These are phyloP conservation scores for Cairneyella variabilis DNA, from an alignment of 495 filamentous ascomycete species.

Conservation along the genomic window DNA sequence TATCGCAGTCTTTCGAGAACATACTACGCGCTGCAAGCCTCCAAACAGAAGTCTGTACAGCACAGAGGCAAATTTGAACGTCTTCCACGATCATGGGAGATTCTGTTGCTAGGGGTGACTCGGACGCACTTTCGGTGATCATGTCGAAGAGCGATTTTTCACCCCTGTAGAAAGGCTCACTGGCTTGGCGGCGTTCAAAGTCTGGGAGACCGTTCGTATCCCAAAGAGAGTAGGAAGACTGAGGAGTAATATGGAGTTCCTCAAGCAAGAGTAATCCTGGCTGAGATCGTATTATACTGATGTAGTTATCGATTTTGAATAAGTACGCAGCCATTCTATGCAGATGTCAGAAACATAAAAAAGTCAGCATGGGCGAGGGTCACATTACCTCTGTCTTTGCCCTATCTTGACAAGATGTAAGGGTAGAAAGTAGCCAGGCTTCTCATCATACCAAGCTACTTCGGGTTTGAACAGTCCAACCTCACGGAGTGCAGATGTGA, in stretches of 20 bases:
- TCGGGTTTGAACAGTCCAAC: conserved; percentile 20
- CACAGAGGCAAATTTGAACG: conserved; percentile 24
- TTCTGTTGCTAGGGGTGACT: background rate
- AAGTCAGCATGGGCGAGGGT: background rate
- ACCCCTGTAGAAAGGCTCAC: conserved; percentile 17
- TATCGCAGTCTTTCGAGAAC: background rate
- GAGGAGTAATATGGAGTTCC: conserved; percentile 23
- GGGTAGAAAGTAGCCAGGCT: conserved; percentile 20
- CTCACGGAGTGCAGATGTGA: conserved; percentile 20
- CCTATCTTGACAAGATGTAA: conserved; percentile 7
- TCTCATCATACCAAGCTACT: conserved; percentile 16
- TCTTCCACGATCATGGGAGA: conserved; percentile 25
- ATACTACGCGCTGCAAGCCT: background rate
- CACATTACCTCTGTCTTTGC: conserved; percentile 14
- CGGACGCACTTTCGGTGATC: conserved; percentile 8
- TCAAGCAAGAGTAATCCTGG: conserved; percentile 17
- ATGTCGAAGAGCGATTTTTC: conserved; percentile 14
- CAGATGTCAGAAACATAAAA: conserved; percentile 5
- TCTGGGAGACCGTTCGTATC: conserved; percentile 21
- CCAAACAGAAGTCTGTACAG: conserved; percentile 16
- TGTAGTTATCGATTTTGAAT: conserved; percentile 27
- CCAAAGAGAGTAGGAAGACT: conserved; percentile 15
- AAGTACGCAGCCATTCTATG: conserved; percentile 22
- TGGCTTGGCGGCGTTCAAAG: conserved; percentile 13
- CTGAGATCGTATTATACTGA: conserved; percentile 22